Conservation (phyloP, 1,139 yeast genomes). For the Blastobotrys persicus region DNA sequence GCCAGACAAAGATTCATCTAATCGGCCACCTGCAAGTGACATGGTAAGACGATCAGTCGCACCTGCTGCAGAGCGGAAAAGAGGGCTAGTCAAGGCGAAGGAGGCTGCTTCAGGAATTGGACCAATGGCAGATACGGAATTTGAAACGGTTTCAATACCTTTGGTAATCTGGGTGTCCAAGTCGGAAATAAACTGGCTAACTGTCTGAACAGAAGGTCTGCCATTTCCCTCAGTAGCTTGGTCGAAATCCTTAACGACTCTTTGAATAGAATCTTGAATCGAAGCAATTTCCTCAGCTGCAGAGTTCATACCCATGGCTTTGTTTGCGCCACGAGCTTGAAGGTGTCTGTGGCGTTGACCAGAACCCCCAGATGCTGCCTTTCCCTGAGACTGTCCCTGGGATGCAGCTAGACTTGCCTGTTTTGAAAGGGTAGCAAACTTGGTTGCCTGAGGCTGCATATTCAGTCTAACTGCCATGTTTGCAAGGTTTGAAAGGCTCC, state of each 20-base stretch:
- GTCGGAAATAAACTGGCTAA: not conserved
- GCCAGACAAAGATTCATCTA: constrained; percentile 3
- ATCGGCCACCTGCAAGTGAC: constrained; percentile 1
- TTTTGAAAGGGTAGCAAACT: constrained; percentile 12
- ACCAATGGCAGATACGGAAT: not conserved
- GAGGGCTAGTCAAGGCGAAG: constrained; percentile 1
- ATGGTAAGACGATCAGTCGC: constrained; percentile 1
- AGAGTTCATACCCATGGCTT: not conserved
- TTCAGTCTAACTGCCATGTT: constrained; percentile 20
- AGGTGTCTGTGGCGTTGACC: not conserved
- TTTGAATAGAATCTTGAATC: not conserved
- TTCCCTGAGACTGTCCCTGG: constrained; percentile 14
- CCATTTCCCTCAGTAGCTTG: not conserved
- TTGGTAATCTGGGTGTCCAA: constrained; percentile 4
- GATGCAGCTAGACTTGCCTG: constrained; percentile 20
- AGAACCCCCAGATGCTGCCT: not conserved
- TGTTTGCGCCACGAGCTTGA: not conserved
- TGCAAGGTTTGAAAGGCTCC: constrained; percentile 20
- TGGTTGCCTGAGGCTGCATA: constrained; percentile 21
- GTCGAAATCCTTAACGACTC: not conserved
- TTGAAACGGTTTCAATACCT: constrained; percentile 3
- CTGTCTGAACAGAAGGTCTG: not conserved
- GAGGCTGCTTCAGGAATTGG: constrained; percentile 6
- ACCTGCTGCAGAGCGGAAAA: not conserved
- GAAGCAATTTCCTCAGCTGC: constrained; percentile 1